phyloP scores from a whole-genome alignment of 2,329 filamentous ascomycete genomes.

The Leptographium radiaticola region DNA sequence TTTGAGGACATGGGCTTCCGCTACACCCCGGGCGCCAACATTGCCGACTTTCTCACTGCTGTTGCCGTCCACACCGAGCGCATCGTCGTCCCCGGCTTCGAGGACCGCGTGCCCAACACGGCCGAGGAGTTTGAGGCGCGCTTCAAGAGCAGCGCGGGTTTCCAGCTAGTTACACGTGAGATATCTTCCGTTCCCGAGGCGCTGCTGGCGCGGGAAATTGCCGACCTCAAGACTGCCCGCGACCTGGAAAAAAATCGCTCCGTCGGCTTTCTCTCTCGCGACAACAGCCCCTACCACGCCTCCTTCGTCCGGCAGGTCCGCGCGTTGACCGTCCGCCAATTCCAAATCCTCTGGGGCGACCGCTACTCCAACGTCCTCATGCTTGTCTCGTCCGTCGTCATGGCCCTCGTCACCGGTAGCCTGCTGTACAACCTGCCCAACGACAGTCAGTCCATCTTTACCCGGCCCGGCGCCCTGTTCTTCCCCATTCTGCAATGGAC shows the following conservation, averaged over 20 bases:
- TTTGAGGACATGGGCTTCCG: constrained; percentile 55
- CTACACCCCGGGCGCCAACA: constrained; percentile 52
- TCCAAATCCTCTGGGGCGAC: constrained; percentile 65
- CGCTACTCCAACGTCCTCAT: constrained; percentile 59
- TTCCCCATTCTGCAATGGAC: constrained; percentile 76
- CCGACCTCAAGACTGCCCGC: background rate
- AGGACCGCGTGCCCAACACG: constrained; percentile 41
- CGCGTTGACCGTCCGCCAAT: constrained; percentile 26
- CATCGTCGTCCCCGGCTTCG: constrained; percentile 38
- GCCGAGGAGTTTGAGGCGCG: constrained; percentile 46
- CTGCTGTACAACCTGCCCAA: constrained; percentile 63
- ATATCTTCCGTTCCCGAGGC: constrained; percentile 24
- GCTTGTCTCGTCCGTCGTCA: constrained; percentile 56
- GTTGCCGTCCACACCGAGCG: constrained; percentile 49
- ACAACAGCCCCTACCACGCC: background rate
- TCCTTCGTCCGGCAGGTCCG: background rate
- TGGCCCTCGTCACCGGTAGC: constrained; percentile 64
- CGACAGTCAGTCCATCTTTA: constrained; percentile 35
- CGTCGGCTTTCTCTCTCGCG: background rate
- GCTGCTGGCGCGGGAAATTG: background rate
- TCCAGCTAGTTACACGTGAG: constrained; percentile 34
- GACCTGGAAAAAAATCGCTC: background rate
- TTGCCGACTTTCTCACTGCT: constrained; percentile 59
- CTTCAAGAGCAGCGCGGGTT: constrained; percentile 42
- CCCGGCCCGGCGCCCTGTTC: constrained; percentile 67